Conservation (phyloP, 108 stramenopile genomes). For the Mediolabrus comicus region DNA sequence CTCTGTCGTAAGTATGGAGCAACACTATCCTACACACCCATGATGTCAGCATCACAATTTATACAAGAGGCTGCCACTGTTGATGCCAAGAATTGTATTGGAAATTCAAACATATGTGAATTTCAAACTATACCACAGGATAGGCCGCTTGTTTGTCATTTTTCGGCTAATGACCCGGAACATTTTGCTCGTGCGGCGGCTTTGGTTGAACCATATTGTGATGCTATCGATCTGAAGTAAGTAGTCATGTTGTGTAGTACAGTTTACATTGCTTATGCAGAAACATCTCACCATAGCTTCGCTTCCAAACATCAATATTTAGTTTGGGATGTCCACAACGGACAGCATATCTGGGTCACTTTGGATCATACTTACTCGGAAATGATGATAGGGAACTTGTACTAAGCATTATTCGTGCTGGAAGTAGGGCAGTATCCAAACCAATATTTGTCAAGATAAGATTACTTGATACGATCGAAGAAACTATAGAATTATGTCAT, state of each 20-base stretch:
- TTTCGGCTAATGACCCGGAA: constrained; percentile 79
- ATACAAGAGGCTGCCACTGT: constrained; percentile 39
- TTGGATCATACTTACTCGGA: constrained; percentile 86
- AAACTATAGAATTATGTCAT: constrained; percentile 69
- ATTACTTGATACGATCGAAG: constrained; percentile 78
- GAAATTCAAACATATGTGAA: constrained; percentile 46
- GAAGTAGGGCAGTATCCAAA: constrained; percentile 51
- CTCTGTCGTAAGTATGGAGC: constrained; percentile 94
- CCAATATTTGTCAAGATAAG: constrained; percentile 93
- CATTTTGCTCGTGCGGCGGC: constrained; percentile 73
- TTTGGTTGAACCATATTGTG: constrained; percentile 60
- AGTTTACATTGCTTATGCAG: no score
- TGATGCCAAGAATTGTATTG: not conserved
- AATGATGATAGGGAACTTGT: constrained; percentile 73
- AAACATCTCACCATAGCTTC: no score
- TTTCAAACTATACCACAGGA: constrained; percentile 86
- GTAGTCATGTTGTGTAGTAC: no score
- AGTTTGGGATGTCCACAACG: constrained; percentile 94
- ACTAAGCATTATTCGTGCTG: constrained; percentile 68
- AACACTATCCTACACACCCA: constrained; percentile 94
- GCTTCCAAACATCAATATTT: no score
- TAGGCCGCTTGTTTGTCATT: constrained; percentile 90
- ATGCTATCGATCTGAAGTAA: constrained; percentile 94
- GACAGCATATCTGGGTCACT: constrained; percentile 91
- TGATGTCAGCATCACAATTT: constrained; percentile 89